These are phyloP conservation scores for Neospora caninum DNA, from an alignment of 169 alveolate genomes.

Conservation along the genomic window DNA sequence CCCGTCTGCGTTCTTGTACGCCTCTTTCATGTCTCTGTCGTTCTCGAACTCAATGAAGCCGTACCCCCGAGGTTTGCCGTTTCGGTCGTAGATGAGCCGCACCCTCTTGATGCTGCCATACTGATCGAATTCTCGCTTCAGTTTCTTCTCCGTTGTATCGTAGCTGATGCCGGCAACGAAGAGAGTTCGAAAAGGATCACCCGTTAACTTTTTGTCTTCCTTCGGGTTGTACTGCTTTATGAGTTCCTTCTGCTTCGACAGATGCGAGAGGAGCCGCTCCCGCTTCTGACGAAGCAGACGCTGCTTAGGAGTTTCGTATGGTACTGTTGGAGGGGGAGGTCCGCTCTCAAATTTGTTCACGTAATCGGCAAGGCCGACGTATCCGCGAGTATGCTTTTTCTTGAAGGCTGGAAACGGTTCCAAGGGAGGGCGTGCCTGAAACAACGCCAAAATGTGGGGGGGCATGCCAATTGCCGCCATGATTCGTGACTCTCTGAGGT, in stretches of 20 bases:
- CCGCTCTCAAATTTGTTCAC: slow-evolving; percentile 44
- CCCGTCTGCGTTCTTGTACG: slow-evolving; percentile 93
- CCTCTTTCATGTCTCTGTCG: slow-evolving; percentile 86
- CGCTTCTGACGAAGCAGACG: slow-evolving; percentile 51
- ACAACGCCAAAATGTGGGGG: slow-evolving; percentile 68
- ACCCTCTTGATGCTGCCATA: slow-evolving; percentile 89
- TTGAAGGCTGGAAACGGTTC: slow-evolving; percentile 56
- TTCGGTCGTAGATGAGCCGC: slow-evolving; percentile 79
- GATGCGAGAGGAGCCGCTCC: slow-evolving; percentile 50
- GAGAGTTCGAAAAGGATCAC: slow-evolving; percentile 94
- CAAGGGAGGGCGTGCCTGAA: slow-evolving; percentile 68
- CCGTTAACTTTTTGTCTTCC: slow-evolving; percentile 68
- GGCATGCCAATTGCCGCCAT: slow-evolving; percentile 74
- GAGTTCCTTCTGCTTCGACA: slow-evolving; percentile 50
- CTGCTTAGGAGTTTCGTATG: slow-evolving; percentile 69
- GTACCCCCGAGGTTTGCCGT: slow-evolving; percentile 94
- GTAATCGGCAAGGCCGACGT: slow-evolving; percentile 56
- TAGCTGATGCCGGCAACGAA: slow-evolving; percentile 92
- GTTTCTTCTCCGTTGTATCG: slow-evolving; percentile 91
- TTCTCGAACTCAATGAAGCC: slow-evolving; percentile 95
- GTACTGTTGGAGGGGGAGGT: slow-evolving; percentile 63
- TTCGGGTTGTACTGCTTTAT: slow-evolving; percentile 62
- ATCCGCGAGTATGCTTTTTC: slow-evolving; percentile 51
- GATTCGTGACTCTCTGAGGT: background rate
- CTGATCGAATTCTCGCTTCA: slow-evolving; percentile 91